phyloP scores from a whole-genome alignment of 345 rosid species.

The Populus ilicifolia region DNA sequence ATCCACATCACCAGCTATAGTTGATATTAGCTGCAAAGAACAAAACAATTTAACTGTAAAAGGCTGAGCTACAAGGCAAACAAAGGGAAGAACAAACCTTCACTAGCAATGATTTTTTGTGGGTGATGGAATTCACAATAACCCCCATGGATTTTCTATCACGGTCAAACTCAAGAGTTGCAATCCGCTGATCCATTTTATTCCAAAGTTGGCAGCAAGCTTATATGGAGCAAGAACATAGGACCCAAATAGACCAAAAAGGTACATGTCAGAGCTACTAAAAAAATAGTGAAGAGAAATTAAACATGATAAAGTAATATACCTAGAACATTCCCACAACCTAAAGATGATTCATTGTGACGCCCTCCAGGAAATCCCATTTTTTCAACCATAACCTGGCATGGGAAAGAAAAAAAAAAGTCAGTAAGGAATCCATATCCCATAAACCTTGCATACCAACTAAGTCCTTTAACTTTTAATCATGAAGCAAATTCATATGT shows the following conservation, averaged over 20 bases:
- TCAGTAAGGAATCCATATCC: background rate
- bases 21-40: background rate
- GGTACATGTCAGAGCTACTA: background rate
- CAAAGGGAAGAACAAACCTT: conserved; percentile 44
- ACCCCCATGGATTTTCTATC: conserved; percentile 98
- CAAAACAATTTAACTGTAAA: background rate
- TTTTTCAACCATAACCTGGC: conserved; percentile 92
- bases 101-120: conserved; percentile 68
- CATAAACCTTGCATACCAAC: conserved; percentile 1
- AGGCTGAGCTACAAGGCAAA: background rate
- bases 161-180: conserved; percentile 91
- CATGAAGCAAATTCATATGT: background rate
- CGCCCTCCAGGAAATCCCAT: conserved; percentile 75
- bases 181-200: conserved; percentile 67
- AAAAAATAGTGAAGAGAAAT: background rate
- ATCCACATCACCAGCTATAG: background rate
- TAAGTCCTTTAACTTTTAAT: background rate
- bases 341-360: conserved; percentile 34
- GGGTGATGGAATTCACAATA: conserved; percentile 73
- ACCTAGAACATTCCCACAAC: conserved; percentile 46
- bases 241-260: background rate
- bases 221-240: conserved; percentile 12
- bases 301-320: conserved; percentile 21
- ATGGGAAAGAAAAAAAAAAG: conserved; percentile 1
- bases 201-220: conserved; percentile 75